phyloP scores from a whole-genome alignment of 257 asterid genomes.

The Lycium ferocissimum region DNA sequence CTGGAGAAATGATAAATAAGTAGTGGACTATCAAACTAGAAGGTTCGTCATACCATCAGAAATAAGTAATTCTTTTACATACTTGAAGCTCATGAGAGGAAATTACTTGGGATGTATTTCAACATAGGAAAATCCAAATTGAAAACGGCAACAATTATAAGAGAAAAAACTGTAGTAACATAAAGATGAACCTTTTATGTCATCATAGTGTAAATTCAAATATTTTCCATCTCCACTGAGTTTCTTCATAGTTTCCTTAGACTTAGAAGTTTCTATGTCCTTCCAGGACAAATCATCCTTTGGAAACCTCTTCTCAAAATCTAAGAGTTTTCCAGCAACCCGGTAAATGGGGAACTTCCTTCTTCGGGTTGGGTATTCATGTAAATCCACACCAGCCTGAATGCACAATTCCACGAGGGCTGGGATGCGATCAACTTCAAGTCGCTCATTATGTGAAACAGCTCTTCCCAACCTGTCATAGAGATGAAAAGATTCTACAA shows the following conservation, averaged over 20 bases:
- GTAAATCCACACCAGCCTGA: constrained; percentile 78
- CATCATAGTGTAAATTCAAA: constrained; percentile 39
- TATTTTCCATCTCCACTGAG: constrained; percentile 29
- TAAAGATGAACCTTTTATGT: constrained; percentile 53
- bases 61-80: background rate
- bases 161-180: constrained; percentile 1
- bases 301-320: constrained; percentile 76
- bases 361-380: constrained; percentile 67
- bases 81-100: background rate
- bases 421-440: constrained; percentile 72
- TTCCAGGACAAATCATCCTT: constrained; percentile 43
- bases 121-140: background rate
- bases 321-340: constrained; percentile 71
- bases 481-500: constrained; percentile 69
- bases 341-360: constrained; percentile 62
- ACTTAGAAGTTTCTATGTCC: constrained; percentile 46
- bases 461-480: constrained; percentile 78
- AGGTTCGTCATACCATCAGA: background rate
- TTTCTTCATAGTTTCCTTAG: constrained; percentile 49
- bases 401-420: constrained; percentile 75
- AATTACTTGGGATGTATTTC: background rate
- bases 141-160: background rate
- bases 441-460: constrained; percentile 71
- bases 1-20: constrained; percentile 40
- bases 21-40: background rate